phyloP scores from a whole-genome alignment of 306 rosid genomes.

The Citrullus mucosospermus region DNA sequence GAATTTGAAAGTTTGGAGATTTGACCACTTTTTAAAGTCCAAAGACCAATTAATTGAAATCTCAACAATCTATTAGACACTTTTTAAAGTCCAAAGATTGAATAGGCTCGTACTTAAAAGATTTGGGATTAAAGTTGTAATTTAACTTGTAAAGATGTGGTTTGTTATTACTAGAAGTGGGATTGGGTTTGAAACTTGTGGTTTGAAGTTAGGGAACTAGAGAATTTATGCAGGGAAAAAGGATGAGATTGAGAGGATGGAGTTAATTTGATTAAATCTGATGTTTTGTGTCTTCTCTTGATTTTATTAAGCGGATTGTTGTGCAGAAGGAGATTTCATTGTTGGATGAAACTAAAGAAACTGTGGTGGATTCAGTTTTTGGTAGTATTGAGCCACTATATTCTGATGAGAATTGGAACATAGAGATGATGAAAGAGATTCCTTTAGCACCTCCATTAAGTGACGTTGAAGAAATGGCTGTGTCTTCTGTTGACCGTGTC shows the following conservation, averaged over 20 bases:
- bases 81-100: not conserved
- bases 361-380: constrained; percentile 24
- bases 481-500: constrained; percentile 8
- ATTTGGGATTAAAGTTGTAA: not conserved
- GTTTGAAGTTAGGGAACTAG: not conserved
- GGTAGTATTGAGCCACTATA: constrained; percentile 14
- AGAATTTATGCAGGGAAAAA: not conserved
- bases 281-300: not conserved
- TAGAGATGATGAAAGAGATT: constrained; percentile 15
- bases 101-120: not conserved
- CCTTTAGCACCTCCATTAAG: constrained; percentile 23
- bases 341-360: constrained; percentile 23
- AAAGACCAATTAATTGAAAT: no score
- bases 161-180: not conserved
- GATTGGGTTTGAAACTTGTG: not conserved
- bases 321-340: constrained; percentile 6
- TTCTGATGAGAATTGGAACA: constrained; percentile 21
- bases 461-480: constrained; percentile 7
- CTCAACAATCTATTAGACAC: no score
- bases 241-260: not conserved
- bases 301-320: not conserved
- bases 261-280: not conserved
- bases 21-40: not conserved
- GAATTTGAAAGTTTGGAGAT: not conserved
- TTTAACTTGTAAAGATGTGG: not conserved